These are phyloP conservation scores for Penicillium tannophilum DNA, from an alignment of 495 filamentous ascomycete species.

Conservation along the genomic window DNA sequence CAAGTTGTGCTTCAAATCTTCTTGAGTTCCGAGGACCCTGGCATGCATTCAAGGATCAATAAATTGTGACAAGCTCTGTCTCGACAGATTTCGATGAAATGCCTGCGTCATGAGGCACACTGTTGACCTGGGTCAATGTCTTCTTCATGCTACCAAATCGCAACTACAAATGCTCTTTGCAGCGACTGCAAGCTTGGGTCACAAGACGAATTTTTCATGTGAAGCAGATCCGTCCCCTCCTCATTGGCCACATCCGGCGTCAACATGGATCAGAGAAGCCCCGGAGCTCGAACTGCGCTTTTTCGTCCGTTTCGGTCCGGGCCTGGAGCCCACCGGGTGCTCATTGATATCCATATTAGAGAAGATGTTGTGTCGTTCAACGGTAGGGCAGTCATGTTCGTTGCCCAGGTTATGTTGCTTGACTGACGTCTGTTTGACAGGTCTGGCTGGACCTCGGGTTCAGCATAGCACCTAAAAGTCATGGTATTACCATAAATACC, in stretches of 20 bases:
- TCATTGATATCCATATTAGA: slow-evolving; percentile 22
- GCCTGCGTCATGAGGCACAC: slow-evolving; percentile 15
- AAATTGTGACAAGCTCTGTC: not conserved
- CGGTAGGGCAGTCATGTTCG: slow-evolving; percentile 20
- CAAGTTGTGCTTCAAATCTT: too few relatives aligned
- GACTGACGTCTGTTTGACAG: slow-evolving; percentile 18
- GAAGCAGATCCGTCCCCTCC: not conserved
- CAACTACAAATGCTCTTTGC: slow-evolving; percentile 20
- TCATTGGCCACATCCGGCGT: slow-evolving; percentile 12
- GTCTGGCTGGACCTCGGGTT: slow-evolving; percentile 41
- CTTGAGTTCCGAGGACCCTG: too few relatives aligned
- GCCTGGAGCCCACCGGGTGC: not conserved
- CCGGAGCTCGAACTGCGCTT: slow-evolving; percentile 33
- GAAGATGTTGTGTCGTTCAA: slow-evolving; percentile 28
- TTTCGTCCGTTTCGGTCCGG: slow-evolving; percentile 12
- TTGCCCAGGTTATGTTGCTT: not conserved
- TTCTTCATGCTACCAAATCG: slow-evolving; percentile 13
- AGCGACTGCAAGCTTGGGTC: slow-evolving; percentile 13
- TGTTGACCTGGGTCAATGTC: slow-evolving; percentile 22
- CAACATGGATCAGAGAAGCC: slow-evolving; percentile 35
- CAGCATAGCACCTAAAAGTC: slow-evolving; percentile 25
- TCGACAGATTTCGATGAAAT: not conserved
- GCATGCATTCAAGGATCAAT: not conserved
- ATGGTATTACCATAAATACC: slow-evolving; percentile 1
- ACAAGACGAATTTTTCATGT: not conserved